Evolutionary conservation across 2,329 filamentous ascomycete species (phyloP).

Genomic region (Cryphonectria parasitica): DNA sequence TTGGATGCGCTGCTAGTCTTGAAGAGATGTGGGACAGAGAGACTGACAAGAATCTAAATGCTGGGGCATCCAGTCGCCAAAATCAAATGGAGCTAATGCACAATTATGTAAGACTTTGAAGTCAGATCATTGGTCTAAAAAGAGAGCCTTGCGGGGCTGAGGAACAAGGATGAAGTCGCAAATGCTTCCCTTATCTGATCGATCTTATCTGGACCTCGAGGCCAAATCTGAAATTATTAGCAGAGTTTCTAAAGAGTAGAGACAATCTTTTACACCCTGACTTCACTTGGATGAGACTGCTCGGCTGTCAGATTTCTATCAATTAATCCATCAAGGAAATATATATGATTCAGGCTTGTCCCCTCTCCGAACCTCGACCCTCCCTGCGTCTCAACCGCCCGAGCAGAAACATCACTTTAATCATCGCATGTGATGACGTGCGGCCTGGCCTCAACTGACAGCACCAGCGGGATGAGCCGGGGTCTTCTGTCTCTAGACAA

Average conservation of each 20-base stretch:
- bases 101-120: neutral
- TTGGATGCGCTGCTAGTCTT: neutral
- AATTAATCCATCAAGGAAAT: neutral
- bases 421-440: neutral
- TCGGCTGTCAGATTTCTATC: neutral
- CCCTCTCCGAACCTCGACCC: neutral
- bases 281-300: neutral
- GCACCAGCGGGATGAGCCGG: neutral
- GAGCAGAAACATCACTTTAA: neutral
- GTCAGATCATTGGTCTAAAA: neutral
- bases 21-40: neutral
- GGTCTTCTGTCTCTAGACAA: neutral
- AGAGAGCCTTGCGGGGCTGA: neutral
- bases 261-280: neutral
- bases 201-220: neutral
- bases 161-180: neutral
- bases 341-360: neutral
- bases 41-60: conserved; percentile 11
- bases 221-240: neutral
- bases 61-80: conserved; percentile 10
- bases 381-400: neutral
- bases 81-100: conserved; percentile 13
- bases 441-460: neutral
- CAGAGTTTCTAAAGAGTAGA: neutral
- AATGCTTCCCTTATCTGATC: conserved; percentile 7